Conservation (phyloP, 1,284 basidiomycete genomes). For the Irpex lacteus region DNA sequence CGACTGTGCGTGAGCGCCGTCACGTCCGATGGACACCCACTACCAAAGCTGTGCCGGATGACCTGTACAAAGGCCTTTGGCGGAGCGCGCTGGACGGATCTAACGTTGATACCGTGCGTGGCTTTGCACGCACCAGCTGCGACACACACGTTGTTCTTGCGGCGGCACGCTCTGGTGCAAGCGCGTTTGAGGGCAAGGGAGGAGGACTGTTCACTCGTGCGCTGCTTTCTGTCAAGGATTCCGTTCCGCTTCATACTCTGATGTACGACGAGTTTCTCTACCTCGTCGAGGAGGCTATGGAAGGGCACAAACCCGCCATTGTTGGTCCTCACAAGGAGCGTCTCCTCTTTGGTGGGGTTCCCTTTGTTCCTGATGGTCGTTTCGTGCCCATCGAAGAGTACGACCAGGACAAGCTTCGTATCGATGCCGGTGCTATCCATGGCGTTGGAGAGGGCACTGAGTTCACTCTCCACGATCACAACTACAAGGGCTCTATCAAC, state of each 20-base stretch:
- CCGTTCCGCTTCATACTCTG: slow-evolving; percentile 47
- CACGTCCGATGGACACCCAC: slow-evolving; percentile 55
- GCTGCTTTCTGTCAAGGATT: slow-evolving; percentile 45
- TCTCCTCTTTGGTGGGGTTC: slow-evolving; percentile 52
- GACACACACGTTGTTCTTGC: slow-evolving; percentile 51
- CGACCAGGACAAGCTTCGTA: slow-evolving; percentile 37
- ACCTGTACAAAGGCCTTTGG: slow-evolving; percentile 54
- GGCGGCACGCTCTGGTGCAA: slow-evolving; percentile 50
- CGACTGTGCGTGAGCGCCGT: slow-evolving; percentile 39
- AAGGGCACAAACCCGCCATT: slow-evolving; percentile 48
- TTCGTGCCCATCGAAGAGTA: slow-evolving; percentile 43
- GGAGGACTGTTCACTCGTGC: slow-evolving; percentile 58
- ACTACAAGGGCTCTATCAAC: slow-evolving; percentile 53
- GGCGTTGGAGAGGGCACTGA: slow-evolving; percentile 59
- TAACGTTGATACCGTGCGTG: slow-evolving; percentile 28
- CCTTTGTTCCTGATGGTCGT: slow-evolving; percentile 47
- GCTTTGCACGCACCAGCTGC: slow-evolving; percentile 44
- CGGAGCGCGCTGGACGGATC: slow-evolving; percentile 38
- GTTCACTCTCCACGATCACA: slow-evolving; percentile 58
- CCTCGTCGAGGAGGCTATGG: slow-evolving; percentile 31
- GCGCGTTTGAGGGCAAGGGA: slow-evolving; percentile 55
- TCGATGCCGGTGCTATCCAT: slow-evolving; percentile 57
- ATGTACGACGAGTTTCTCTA: slow-evolving; percentile 49
- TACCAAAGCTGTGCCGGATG: slow-evolving; percentile 44
- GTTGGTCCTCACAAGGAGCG: slow-evolving; percentile 46